These are phyloP conservation scores for Talaromyces ruber DNA, from an alignment of 495 filamentous ascomycete species.

Conservation along the genomic window DNA sequence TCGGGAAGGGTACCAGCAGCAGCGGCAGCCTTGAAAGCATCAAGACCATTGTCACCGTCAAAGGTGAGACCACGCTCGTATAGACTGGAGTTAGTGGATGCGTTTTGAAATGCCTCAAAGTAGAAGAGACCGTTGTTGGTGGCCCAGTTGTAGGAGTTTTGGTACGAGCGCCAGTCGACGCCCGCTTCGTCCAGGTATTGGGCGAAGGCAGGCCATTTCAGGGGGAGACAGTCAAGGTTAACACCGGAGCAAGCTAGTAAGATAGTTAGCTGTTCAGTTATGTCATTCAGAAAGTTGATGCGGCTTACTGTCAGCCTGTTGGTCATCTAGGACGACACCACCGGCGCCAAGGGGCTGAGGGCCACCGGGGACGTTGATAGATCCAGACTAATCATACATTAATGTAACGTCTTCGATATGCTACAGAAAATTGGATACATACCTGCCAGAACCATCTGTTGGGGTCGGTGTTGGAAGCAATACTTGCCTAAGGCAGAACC, in stretches of 20 bases:
- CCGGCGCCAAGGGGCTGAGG: background rate
- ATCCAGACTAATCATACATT: background rate
- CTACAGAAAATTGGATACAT: background rate
- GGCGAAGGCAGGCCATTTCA: conserved; percentile 4
- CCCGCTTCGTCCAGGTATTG: conserved; percentile 5
- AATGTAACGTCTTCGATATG: background rate
- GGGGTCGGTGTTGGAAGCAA: conserved; percentile 5
- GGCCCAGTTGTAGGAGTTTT: conserved; percentile 6
- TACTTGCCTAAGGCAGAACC: background rate
- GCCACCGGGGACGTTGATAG: conserved; percentile 2
- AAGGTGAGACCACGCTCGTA: conserved; percentile 1
- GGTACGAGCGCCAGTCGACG: conserved; percentile 1
- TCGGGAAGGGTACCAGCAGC: background rate
- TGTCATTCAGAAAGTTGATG: background rate
- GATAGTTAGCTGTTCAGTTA: background rate
- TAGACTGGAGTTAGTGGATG: background rate
- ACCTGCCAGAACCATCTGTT: conserved; percentile 7
- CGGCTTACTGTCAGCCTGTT: background rate
- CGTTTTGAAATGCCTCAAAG: conserved; percentile 1
- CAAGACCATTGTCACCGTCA: conserved; percentile 1
- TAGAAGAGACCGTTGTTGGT: conserved; percentile 6
- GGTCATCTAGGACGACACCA: conserved; percentile 3
- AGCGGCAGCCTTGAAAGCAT: background rate
- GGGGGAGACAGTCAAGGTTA: conserved; percentile 2
- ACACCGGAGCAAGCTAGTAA: background rate